Evolutionary conservation across 2,329 filamentous ascomycete genomes (phyloP), one percentile per base, ranked within the genome.

Genomic region (Aspergillus piperis): DNA sequence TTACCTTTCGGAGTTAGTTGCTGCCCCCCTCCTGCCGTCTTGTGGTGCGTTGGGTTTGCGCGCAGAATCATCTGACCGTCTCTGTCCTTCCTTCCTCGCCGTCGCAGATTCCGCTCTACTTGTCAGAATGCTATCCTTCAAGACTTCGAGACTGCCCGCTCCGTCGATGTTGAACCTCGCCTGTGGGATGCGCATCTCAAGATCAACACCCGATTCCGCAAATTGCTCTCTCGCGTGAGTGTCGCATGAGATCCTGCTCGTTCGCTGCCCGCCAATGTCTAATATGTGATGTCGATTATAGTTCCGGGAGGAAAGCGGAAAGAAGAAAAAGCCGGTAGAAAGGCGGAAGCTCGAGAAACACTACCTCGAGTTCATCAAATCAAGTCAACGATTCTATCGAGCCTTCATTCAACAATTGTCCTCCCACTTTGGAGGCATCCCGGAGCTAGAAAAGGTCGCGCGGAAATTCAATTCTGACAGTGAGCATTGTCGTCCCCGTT

Each of bases 361-460:
- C 64, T 98, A 96, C 75, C 82, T 89, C 59, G 86, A 87, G 66
- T 98, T 96, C 74, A 86, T 98, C 68, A 96, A 94, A 77, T 89
- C 88, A 50, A 90, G 92, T 66, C 91, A 95, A 76, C 87, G 87
- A 69, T 97, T 96, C 75, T 98, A 98, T 81, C 87, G 90, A 70
- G 88, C 87, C 66, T 95, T 91, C 70, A 89, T 97, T 57, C 88
- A 94, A 74, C 86, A 88, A 59, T 82, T 97, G 23, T 88, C 89
- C 56, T 81, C 81, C 17, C 80, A 82, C 61, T 87, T 83, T 64
- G 80, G 82, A 38, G 83, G 82, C 41, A 81, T 88, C 42, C 75
- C 81, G 5, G 85, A 88, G 68, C 74, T 89, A 67, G 80, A 84
- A 67, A 81, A 82, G 59, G 81, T 88, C 57, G 85, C 86, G 32